Evolutionary conservation across 139 green algal species (phyloP).

Genomic region (Coelastrella sp.): DNA sequence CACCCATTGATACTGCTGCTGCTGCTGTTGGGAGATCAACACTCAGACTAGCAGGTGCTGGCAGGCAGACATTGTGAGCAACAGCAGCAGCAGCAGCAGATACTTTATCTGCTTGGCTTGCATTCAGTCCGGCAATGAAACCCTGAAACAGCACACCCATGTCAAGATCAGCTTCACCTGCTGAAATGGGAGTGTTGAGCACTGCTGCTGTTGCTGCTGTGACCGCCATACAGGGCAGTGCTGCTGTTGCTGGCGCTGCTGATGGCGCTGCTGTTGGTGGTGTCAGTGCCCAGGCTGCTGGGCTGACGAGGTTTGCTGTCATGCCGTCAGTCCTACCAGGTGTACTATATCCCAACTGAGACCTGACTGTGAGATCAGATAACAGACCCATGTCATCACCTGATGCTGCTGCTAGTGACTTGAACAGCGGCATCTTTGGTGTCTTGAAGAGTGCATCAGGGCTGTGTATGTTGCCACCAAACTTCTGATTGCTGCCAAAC

Average conservation of each 20-base stretch:
- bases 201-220: not conserved
- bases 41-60: no score
- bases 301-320: not conserved
- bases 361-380: not conserved
- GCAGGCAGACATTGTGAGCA: no score
- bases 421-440: not conserved
- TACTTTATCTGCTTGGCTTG: no score
- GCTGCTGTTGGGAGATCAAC: no score
- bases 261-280: slow-evolving; percentile 11
- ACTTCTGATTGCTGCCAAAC: not conserved
- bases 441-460: slow-evolving; percentile 12
- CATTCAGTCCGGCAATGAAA: no score
- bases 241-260: not conserved
- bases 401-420: not conserved
- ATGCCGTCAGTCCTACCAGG: not conserved
- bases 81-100: no score
- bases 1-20: no score
- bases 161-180: slow-evolving; percentile 3
- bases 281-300: not conserved
- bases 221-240: not conserved
- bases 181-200: not conserved
- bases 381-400: not conserved
- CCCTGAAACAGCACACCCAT: not conserved
- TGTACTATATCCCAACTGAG: not conserved
- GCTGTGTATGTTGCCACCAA: not conserved